A percentile compares a stretch with the other conserved stretches of the same genome.
These are phyloP conservation scores for Paracoccidioides lutzii DNA, from an alignment of 2,329 filamentous ascomycete genomes.

Conservation along the genomic window DNA sequence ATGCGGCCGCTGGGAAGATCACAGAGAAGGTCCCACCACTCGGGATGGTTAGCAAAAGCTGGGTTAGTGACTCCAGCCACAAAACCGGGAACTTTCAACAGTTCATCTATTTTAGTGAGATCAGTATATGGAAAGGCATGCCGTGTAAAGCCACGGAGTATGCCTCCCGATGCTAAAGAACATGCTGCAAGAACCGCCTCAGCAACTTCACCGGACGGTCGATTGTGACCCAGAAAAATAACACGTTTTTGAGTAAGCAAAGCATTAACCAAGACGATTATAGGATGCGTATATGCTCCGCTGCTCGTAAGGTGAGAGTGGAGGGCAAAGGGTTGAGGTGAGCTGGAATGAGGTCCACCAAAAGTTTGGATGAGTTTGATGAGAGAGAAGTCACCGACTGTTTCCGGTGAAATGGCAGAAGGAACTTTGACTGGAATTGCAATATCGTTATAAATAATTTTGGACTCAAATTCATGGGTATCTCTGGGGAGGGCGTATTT, in stretches of 20 bases:
- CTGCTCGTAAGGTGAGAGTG: constrained; percentile 91
- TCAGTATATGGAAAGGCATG: constrained; percentile 98
- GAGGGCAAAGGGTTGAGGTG: constrained; percentile 68
- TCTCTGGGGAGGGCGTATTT: constrained; percentile 73
- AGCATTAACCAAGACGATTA: constrained; percentile 88
- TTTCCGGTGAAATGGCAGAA: constrained; percentile 84
- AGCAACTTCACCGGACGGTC: constrained; percentile 88
- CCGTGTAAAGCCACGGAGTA: constrained; percentile 85
- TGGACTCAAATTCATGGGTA: constrained; percentile 95
- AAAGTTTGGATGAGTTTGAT: constrained; percentile 97
- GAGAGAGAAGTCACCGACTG: constrained; percentile 91
- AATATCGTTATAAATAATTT: constrained; percentile 89
- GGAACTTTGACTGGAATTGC: constrained; percentile 95
- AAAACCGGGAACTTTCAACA: constrained; percentile 91
- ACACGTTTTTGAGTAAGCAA: constrained; percentile 92
- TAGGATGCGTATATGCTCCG: constrained; percentile 78
- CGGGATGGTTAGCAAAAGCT: constrained; percentile 82
- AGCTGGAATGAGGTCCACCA: constrained; percentile 65
- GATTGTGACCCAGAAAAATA: constrained; percentile 89
- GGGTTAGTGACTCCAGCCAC: constrained; percentile 97
- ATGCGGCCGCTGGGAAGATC: constrained; percentile 84
- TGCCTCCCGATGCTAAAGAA: constrained; percentile 77
- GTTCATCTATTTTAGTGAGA: constrained; percentile 91
- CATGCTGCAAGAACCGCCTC: constrained; percentile 98
- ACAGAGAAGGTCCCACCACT: constrained; percentile 97